Percentiles rank a stretch among this genome's conserved stretches.
Evolutionary conservation across 139 green algal genomes (phyloP).

Genomic region (Micromonas commoda): DNA sequence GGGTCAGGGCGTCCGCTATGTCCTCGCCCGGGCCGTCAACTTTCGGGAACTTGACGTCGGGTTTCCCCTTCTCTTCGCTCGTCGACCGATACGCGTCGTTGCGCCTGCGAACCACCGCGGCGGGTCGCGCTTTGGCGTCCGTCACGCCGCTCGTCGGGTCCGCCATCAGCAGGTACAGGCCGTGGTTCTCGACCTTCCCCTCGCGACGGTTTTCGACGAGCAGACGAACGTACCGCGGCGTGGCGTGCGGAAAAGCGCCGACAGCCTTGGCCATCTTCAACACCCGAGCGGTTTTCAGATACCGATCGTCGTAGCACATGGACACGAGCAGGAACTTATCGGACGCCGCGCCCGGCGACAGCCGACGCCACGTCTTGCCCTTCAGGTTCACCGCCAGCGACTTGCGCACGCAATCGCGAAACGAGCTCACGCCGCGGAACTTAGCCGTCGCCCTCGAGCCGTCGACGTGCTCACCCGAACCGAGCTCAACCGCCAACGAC

Average conservation of each 20-base stretch:
- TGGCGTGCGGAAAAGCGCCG: background rate
- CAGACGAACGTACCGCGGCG: slow-evolving; percentile 13
- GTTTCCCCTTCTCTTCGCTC: background rate
- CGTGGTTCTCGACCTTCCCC: background rate
- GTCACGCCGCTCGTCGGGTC: background rate
- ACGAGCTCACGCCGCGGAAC: slow-evolving; percentile 1
- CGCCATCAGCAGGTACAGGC: slow-evolving; percentile 10
- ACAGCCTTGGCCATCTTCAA: background rate
- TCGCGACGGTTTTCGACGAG: background rate
- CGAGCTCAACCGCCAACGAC: background rate
- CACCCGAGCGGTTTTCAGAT: slow-evolving; percentile 1
- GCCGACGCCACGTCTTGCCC: background rate
- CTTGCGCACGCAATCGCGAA: slow-evolving; percentile 16
- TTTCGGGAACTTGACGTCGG: background rate
- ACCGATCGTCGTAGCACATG: slow-evolving; percentile 16
- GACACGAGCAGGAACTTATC: slow-evolving; percentile 8
- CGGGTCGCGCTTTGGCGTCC: background rate
- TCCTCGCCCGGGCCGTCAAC: background rate
- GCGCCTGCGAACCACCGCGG: background rate
- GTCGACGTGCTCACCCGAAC: background rate
- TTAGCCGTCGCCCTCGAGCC: background rate
- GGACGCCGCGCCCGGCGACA: background rate
- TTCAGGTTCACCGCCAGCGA: background rate
- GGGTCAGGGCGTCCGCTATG: background rate
- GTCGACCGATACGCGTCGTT: background rate